These are phyloP conservation scores for Silene coronaria DNA, from an alignment of 179 eudicot species.

Conservation along the genomic window DNA sequence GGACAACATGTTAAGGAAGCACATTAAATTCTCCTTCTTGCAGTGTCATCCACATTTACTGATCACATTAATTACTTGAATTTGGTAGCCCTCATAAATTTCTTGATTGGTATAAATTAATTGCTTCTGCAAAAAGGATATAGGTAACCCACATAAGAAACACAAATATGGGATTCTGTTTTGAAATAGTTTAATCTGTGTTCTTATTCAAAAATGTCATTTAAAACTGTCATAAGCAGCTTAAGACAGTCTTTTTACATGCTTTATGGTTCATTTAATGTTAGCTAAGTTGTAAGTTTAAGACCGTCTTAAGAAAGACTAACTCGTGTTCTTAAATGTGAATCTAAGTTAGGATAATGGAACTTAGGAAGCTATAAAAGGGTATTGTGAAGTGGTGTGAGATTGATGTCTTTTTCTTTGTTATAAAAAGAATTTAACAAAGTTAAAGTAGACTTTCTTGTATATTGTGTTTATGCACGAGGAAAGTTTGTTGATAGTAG, in stretches of 20 bases:
- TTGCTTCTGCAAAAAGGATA: neutral
- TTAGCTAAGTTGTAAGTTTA: neutral
- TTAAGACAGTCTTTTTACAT: neutral
- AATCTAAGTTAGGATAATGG: slow-evolving; percentile 12
- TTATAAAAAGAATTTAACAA: slow-evolving; percentile 23
- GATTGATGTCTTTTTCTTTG: slow-evolving; percentile 18
- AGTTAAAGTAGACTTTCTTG: slow-evolving; percentile 29
- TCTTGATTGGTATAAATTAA: neutral
- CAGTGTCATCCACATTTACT: slow-evolving; percentile 11
- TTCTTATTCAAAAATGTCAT: neutral
- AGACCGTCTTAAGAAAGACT: neutral
- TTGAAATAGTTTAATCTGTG: neutral
- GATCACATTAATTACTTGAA: slow-evolving; percentile 25
- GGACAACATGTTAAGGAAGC: slow-evolving; percentile 14
- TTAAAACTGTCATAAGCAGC: neutral
- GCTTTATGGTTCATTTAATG: neutral
- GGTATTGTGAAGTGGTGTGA: slow-evolving; percentile 15
- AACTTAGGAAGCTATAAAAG: slow-evolving; percentile 13
- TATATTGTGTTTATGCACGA: slow-evolving; percentile 32
- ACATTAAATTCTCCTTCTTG: slow-evolving; percentile 15
- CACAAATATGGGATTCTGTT: slow-evolving; percentile 15
- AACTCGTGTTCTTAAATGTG: neutral
- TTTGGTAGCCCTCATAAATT: slow-evolving; percentile 16
- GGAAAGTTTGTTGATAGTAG: slow-evolving; percentile 4
- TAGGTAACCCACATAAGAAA: neutral